Conservation (phyloP, 2,329 filamentous ascomycete genomes). For the Claviceps africana region DNA sequence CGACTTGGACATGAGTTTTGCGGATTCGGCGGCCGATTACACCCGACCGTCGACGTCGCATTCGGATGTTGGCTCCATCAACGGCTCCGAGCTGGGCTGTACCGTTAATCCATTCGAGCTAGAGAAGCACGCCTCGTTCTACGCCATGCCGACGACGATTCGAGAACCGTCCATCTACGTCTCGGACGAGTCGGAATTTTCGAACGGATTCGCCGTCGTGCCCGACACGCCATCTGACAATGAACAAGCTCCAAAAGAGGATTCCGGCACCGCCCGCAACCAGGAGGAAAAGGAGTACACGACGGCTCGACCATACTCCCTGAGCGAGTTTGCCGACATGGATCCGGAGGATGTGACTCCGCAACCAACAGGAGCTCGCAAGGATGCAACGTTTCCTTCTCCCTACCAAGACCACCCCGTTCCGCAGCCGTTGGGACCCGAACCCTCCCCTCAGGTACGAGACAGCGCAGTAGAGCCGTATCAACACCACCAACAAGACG, state of each 20-base stretch:
- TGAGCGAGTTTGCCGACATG: conserved; percentile 27
- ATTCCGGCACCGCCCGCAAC: background rate
- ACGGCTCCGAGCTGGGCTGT: conserved; percentile 40
- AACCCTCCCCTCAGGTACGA: background rate
- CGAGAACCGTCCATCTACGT: conserved; percentile 48
- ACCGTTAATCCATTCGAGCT: conserved; percentile 46
- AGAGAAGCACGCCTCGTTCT: conserved; percentile 47
- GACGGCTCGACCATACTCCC: conserved; percentile 20
- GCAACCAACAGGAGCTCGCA: conserved; percentile 16
- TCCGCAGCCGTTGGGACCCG: conserved; percentile 7
- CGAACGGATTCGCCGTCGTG: conserved; percentile 19
- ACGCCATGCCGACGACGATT: conserved; percentile 25
- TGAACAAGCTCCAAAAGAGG: conserved; percentile 8
- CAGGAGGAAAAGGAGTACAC: conserved; percentile 6
- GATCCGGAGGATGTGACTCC: conserved; percentile 23
- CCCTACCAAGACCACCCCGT: conserved; percentile 7
- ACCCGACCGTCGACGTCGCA: conserved; percentile 45
- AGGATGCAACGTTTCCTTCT: conserved; percentile 2
- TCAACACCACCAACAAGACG: conserved; percentile 6
- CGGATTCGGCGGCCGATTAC: conserved; percentile 35
- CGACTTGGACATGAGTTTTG: conserved; percentile 40
- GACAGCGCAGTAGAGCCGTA: conserved; percentile 7
- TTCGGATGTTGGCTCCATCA: conserved; percentile 41
- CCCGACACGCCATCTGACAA: conserved; percentile 5
- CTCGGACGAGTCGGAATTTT: conserved; percentile 41